Evolutionary conservation across 768 basidiomycete genomes (phyloP), one percentile per base, ranked within the genome.

Genomic region (Tremella yokohamensis): DNA sequence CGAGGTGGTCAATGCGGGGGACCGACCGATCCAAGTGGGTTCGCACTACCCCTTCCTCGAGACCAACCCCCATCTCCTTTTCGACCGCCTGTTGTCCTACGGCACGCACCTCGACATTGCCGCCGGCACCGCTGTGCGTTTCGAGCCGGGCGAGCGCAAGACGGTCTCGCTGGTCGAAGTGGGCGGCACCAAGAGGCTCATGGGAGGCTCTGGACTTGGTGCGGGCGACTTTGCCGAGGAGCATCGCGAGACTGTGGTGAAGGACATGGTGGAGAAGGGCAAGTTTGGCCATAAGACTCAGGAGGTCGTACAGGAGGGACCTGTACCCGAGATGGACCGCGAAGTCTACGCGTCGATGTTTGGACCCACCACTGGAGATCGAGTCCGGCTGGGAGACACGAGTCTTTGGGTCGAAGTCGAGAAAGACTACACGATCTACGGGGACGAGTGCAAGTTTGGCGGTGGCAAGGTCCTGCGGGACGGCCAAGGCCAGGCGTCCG

Each of bases 361-460:
- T 77, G 96, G 96, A 0, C 96, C 96, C 0, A 98, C 96, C 0
- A 83, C 83, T 1, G 96, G 94, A 0, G 94, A 99, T 77, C 80
- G 86, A 19, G 82, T 99, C 25, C 81, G 89, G 49, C 80, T 99
- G 18, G 96, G 87, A 11, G 96, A 99, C 73, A 94, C 89, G 8
- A 79, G 80, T 39, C 81, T 99, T 8, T 98, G 92, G 91, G 80
- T 98, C 62, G 84, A 91, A 76, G 88, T 99, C 1, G 94, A 99
- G 76, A 79, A 83, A 26, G 94, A 99, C 66, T 81, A 82, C 85
- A 88, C 93, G 3, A 79, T 84, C 2, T 94, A 96, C 71, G 96
- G 94, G 1, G 94, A 98, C 58, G 94, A 98, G 78, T 87, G 89
- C 78, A 98, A 97, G 78, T 99, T 99, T 68, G 96, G 96, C 8